These are phyloP conservation scores for Hirsutella thompsonii DNA, from an alignment of 2,329 filamentous ascomycete species.

Conservation along the genomic window DNA sequence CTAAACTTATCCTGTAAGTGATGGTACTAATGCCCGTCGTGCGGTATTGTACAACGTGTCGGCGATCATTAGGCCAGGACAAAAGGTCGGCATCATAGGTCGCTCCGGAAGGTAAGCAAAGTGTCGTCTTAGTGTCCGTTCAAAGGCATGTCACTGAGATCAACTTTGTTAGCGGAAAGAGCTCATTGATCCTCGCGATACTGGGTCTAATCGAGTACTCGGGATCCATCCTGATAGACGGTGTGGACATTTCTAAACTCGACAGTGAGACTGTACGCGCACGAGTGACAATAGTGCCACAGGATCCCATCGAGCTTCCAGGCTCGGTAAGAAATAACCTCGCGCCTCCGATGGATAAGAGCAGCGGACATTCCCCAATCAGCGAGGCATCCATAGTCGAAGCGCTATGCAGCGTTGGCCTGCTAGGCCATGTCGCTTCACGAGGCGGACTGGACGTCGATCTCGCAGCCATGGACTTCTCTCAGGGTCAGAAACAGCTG, in stretches of 20 bases:
- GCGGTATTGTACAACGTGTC: not conserved
- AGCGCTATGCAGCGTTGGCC: constrained; percentile 5
- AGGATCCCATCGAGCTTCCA: constrained; percentile 36
- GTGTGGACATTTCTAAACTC: constrained; percentile 19
- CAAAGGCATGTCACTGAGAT: too few relatives aligned
- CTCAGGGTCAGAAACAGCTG: constrained; percentile 8
- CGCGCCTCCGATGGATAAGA: constrained; percentile 15
- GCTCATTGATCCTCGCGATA: constrained; percentile 23
- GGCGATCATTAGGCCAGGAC: constrained; percentile 5
- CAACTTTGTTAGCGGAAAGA: constrained; percentile 23
- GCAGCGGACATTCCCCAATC: not conserved
- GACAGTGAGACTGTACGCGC: constrained; percentile 27
- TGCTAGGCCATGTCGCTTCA: constrained; percentile 2
- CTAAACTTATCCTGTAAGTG: not conserved
- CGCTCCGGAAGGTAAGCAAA: constrained; percentile 10
- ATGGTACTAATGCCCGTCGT: constrained; percentile 6
- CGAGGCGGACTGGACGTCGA: constrained; percentile 6
- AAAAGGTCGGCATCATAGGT: constrained; percentile 16
- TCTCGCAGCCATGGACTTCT: constrained; percentile 5
- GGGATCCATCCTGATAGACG: constrained; percentile 25
- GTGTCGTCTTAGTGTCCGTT: too few relatives aligned
- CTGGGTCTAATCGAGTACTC: constrained; percentile 23
- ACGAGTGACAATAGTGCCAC: constrained; percentile 34
- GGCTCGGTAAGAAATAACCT: constrained; percentile 20
- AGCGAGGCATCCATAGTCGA: constrained; percentile 3